Evolutionary conservation across 2,329 filamentous ascomycete genomes (phyloP), one percentile per base, ranked within the genome.

Genomic region (Didymella keratinophila): DNA sequence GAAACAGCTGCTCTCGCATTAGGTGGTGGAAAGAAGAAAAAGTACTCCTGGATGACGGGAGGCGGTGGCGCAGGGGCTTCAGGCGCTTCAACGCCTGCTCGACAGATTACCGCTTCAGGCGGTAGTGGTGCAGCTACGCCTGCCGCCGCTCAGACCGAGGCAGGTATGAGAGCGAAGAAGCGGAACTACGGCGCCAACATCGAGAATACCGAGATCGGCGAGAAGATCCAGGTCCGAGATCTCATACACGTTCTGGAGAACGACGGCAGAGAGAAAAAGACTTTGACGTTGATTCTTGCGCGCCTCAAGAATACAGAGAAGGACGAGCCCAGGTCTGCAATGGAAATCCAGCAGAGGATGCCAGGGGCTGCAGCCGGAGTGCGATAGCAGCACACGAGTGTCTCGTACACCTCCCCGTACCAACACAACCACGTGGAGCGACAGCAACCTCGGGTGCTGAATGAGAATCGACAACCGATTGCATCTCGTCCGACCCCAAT

Each of bases 171-270:
- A 4, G 82, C 80, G 2, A 84, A 86, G 32, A 84, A 85, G 16
- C 82, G 85, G 23, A 86, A 87, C 52, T 86, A 87, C 52, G 91
- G 91, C n/a, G 83, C 84, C 16, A 91, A 89, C 84, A 85, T 91
- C 58, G 93, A 97, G 76, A 89, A 92, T 68, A 87, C 86, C 52
- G 87, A 89, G 21, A 90, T 89, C 71, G 92, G 92, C 30, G 85
- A 84, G 65, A 88, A 89, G 25, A 91, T 97, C 46, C 93, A 97
- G 78, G 81, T 96, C 51, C 85, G 94, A 53, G 94, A 97, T 76
- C 88, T 93, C 80, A 81, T 96, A 16, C 82, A 86, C 20, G 90
- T 91, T 59, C 82, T 97, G 45, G 93, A 97, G 75, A 82, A 87
- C 49, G 92, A 96, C 72, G 89, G 91, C 1, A 84, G 82, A 64